Conservation (phyloP, 768 basidiomycete genomes). For the Collybia sordida region DNA sequence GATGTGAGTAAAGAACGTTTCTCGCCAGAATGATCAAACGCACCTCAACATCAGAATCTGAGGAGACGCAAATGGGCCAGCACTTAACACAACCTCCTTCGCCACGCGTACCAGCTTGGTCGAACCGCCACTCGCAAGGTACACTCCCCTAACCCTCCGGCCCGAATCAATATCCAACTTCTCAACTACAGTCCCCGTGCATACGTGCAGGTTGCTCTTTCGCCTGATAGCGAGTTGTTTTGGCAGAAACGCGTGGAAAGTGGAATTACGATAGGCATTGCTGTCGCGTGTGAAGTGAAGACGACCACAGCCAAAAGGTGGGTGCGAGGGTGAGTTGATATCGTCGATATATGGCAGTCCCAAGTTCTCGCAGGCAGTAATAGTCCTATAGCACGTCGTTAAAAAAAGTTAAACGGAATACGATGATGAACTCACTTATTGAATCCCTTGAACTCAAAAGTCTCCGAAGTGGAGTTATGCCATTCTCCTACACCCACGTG, state of each 20-base stretch:
- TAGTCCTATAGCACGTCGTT: slow-evolving; percentile 7
- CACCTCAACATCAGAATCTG: slow-evolving; percentile 39
- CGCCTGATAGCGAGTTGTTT: slow-evolving; percentile 8
- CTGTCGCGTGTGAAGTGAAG: slow-evolving; percentile 20
- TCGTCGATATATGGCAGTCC: slow-evolving; percentile 17
- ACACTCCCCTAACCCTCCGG: too few relatives aligned
- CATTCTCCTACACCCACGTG: slow-evolving; percentile 15
- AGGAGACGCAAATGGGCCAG: slow-evolving; percentile 40
- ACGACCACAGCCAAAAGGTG: slow-evolving; percentile 14
- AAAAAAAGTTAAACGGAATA: neutral
- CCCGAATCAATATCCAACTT: too few relatives aligned
- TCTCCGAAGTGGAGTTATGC: slow-evolving; percentile 9
- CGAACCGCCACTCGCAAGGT: too few relatives aligned
- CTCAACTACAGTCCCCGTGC: slow-evolving; percentile 16
- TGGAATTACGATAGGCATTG: slow-evolving; percentile 16
- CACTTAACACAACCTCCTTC: slow-evolving; percentile 28
- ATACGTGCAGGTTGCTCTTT: slow-evolving; percentile 17
- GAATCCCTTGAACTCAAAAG: slow-evolving; percentile 6
- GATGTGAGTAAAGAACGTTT: neutral
- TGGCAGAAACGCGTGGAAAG: slow-evolving; percentile 22
- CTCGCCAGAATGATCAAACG: neutral
- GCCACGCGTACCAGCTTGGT: too few relatives aligned
- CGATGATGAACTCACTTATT: neutral
- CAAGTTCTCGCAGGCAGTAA: slow-evolving; percentile 5
- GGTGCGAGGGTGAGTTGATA: slow-evolving; percentile 18